Evolutionary conservation across 495 filamentous ascomycete genomes (phyloP).

Genomic region (Penicillium waksmanii): DNA sequence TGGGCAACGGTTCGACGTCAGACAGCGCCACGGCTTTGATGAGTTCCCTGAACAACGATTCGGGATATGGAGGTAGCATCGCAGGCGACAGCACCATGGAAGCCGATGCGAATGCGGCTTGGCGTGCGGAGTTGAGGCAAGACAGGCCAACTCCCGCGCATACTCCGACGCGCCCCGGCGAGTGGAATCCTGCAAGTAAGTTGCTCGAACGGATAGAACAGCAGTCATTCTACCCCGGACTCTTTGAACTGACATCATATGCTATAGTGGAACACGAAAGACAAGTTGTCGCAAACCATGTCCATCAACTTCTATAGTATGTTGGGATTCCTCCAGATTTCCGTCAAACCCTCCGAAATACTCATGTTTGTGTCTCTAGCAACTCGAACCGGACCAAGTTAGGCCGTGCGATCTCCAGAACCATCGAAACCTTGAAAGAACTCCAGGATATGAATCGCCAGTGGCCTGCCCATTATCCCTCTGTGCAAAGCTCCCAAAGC

Average conservation of each 20-base stretch:
- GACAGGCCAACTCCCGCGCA: constrained; percentile 67
- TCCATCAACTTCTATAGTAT: constrained; percentile 72
- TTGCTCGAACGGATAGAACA: constrained; percentile 4
- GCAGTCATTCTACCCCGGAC: not conserved
- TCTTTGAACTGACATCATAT: not conserved
- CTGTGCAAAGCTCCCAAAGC: constrained; percentile 61
- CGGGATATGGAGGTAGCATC: constrained; percentile 85
- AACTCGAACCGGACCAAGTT: constrained; percentile 89
- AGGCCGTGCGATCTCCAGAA: constrained; percentile 79
- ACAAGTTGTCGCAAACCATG: constrained; percentile 66
- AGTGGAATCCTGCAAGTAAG: constrained; percentile 51
- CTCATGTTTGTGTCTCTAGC: constrained; percentile 53
- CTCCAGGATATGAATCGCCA: constrained; percentile 85
- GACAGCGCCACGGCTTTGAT: constrained; percentile 71
- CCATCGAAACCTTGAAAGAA: constrained; percentile 76
- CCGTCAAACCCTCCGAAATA: constrained; percentile 20
- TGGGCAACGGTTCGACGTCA: constrained; percentile 80
- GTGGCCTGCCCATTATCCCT: constrained; percentile 96
- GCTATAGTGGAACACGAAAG: constrained; percentile 60
- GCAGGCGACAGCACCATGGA: constrained; percentile 52
- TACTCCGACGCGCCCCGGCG: constrained; percentile 55
- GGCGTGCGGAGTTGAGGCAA: constrained; percentile 65
- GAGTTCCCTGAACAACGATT: constrained; percentile 77
- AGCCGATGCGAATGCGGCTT: constrained; percentile 46
- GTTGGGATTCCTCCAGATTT: constrained; percentile 18